These are phyloP conservation scores for Alternaria sp. DNA, from an alignment of 2,329 filamentous ascomycete species.

Conservation along the genomic window DNA sequence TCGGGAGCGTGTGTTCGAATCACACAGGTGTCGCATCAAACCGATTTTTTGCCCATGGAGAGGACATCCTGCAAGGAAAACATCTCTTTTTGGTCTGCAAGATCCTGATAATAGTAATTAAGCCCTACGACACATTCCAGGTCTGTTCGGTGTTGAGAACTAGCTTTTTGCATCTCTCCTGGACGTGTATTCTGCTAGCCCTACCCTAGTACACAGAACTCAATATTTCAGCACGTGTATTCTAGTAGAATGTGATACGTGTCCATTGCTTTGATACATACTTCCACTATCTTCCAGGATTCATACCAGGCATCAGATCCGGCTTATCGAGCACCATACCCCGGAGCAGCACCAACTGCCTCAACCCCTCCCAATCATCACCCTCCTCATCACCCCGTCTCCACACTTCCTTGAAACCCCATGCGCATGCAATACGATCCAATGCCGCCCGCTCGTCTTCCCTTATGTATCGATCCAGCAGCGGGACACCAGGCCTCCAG, in stretches of 20 bases:
- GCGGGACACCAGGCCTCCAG: slow-evolving; percentile 81
- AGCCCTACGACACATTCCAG: too few relatives aligned
- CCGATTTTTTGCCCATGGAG: background rate
- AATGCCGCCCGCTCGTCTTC: slow-evolving; percentile 90
- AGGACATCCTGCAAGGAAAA: background rate
- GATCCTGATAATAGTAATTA: too few relatives aligned
- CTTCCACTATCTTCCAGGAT: slow-evolving; percentile 42
- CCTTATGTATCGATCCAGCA: slow-evolving; percentile 82
- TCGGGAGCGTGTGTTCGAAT: slow-evolving; percentile 39
- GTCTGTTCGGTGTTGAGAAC: too few relatives aligned
- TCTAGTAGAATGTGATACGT: background rate
- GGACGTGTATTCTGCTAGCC: too few relatives aligned
- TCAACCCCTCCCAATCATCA: slow-evolving; percentile 83
- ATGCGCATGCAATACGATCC: slow-evolving; percentile 84
- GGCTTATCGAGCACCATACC: slow-evolving; percentile 91
- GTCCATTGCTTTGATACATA: background rate
- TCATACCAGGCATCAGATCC: slow-evolving; percentile 92
- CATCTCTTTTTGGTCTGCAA: background rate
- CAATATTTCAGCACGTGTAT: background rate
- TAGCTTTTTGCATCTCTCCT: too few relatives aligned
- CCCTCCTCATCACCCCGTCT: slow-evolving; percentile 90
- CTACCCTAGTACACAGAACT: too few relatives aligned
- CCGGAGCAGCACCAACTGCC: slow-evolving; percentile 80
- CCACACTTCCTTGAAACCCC: slow-evolving; percentile 85
- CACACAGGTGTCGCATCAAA: slow-evolving; percentile 32